A percentile compares a stretch with the other conserved stretches of the same genome.
Conservation (phyloP, 78 protist genomes). For the Corallochytrium limacisporum region DNA sequence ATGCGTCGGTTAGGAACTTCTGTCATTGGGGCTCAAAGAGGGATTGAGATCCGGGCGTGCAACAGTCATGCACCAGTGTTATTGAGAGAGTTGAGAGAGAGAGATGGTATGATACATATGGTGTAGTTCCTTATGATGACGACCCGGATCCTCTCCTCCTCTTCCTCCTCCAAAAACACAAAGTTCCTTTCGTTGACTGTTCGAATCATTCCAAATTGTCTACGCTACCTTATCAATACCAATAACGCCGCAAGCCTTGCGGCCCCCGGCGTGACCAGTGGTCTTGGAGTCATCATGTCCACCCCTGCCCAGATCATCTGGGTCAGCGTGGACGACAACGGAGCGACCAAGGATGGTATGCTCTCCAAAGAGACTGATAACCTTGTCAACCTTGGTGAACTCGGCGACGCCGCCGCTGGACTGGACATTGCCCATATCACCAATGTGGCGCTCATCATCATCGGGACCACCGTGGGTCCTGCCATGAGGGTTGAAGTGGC, state of each 20-base stretch:
- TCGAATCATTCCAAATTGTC: too few species aligned
- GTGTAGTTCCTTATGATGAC: too few species aligned
- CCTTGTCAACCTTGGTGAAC: conserved; percentile 23
- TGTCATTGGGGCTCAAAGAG: too few species aligned
- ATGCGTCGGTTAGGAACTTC: too few species aligned
- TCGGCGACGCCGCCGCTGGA: conserved; percentile 16
- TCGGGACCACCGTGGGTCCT: conserved; percentile 54
- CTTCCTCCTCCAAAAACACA: too few species aligned
- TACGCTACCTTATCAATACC: conserved; percentile 46
- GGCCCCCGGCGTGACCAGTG: conserved; percentile 81
- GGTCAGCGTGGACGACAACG: conserved; percentile 41
- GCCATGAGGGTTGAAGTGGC: conserved; percentile 59
- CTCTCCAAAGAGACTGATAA: conserved; percentile 42
- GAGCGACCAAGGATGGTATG: conserved; percentile 56
- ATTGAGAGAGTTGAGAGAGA: too few species aligned
- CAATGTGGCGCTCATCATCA: conserved; percentile 36
- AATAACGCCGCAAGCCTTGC: conserved; percentile 63
- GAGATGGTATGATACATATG: too few species aligned
- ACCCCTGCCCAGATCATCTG: conserved; percentile 75
- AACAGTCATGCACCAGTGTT: too few species aligned
- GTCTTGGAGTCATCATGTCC: conserved; percentile 44
- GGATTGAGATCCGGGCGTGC: too few species aligned
- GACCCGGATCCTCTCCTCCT: too few species aligned
- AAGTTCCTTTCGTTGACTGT: too few species aligned
- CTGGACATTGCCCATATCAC: conserved; percentile 56